Evolutionary conservation across 805 yeast genomes (phyloP).

Genomic region (Candida berthetii): DNA sequence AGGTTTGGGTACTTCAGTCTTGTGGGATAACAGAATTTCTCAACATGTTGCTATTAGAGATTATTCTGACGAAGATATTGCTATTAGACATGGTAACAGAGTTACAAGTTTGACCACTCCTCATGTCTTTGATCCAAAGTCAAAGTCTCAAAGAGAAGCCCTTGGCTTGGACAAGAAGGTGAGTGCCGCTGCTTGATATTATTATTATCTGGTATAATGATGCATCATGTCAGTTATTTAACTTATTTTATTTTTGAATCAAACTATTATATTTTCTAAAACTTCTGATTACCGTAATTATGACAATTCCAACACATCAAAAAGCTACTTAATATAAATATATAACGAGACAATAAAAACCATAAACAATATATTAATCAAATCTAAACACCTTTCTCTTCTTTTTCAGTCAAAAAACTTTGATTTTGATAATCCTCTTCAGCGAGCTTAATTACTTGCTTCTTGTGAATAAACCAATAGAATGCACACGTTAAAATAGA

Average conservation of each 20-base stretch:
- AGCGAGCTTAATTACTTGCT: not conserved
- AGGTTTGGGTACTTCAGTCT: slow-evolving; percentile 41
- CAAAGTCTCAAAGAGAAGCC: slow-evolving; percentile 48
- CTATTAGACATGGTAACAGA: slow-evolving; percentile 48
- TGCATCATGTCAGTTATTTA: no score
- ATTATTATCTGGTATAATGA: no score
- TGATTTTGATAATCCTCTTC: not conserved
- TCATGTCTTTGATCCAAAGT: slow-evolving; percentile 42
- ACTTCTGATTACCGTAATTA: no score
- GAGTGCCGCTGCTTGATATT: not conserved
- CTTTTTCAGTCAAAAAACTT: no score
- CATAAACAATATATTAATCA: no score
- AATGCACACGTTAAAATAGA: not conserved
- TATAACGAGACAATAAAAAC: no score
- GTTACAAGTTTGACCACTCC: slow-evolving; percentile 46
- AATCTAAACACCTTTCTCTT: no score
- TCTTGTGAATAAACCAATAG: slow-evolving; percentile 2
- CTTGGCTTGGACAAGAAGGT: slow-evolving; percentile 28
- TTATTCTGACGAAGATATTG: slow-evolving; percentile 41
- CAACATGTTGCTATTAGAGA: slow-evolving; percentile 45
- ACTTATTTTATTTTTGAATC: no score
- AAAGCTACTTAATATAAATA: no score
- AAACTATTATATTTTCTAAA: no score
- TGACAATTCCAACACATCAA: no score
- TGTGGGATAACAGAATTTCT: slow-evolving; percentile 54